phyloP scores from a whole-genome alignment of 345 rosid genomes.

The Streptanthus diversifolius region DNA sequence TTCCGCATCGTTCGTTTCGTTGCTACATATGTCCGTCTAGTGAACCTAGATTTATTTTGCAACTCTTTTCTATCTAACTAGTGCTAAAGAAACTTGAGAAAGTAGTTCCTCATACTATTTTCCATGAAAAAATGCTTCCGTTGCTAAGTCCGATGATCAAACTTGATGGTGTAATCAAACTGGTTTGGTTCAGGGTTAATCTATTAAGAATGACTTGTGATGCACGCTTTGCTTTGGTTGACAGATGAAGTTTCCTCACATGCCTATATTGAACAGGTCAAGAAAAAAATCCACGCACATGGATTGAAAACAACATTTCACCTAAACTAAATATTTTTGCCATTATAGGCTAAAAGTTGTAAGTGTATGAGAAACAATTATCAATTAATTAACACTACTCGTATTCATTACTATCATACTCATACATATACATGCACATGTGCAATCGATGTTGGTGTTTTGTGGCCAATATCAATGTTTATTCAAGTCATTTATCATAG shows the following conservation, averaged over 20 bases:
- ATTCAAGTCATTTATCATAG: background rate
- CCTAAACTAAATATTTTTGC: constrained; percentile 16
- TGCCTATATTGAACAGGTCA: constrained; percentile 27
- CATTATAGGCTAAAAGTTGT: background rate
- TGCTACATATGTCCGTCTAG: background rate
- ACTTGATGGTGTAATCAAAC: background rate
- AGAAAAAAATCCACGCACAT: constrained; percentile 1
- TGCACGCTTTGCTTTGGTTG: constrained; percentile 3
- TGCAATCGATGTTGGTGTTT: background rate
- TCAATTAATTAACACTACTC: background rate
- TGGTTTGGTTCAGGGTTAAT: background rate
- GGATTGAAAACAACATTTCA: constrained; percentile 16
- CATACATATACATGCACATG: background rate
- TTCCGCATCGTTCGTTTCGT: background rate
- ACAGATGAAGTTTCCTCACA: background rate
- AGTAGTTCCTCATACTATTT: background rate
- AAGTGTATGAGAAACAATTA: constrained; percentile 5
- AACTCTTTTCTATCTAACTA: background rate
- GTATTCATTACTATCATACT: background rate
- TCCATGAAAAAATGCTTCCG: background rate
- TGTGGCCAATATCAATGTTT: background rate
- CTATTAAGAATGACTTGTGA: constrained; percentile 4
- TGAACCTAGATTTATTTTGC: background rate
- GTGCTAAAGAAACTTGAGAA: background rate
- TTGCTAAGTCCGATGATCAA: constrained; percentile 1